phyloP scores from a whole-genome alignment of 345 rosid genomes.

The Microthlaspi erraticum region DNA sequence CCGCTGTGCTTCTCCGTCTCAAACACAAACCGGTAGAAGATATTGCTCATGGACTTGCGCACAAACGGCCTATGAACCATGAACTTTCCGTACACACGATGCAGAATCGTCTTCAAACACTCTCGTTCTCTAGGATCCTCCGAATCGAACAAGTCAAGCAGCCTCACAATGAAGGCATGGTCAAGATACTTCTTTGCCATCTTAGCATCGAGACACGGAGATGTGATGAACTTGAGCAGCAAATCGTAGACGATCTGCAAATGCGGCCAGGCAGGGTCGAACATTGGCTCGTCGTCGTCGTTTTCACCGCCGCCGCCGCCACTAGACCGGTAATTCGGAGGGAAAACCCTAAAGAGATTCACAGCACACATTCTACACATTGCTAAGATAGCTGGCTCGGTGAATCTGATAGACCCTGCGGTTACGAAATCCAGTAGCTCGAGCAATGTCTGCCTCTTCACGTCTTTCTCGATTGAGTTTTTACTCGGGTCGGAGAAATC shows the following conservation, averaged over 20 bases:
- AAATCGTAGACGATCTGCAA: slow-evolving; percentile 83
- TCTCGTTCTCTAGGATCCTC: slow-evolving; percentile 93
- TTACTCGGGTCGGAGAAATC: slow-evolving; percentile 78
- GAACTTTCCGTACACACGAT: slow-evolving; percentile 78
- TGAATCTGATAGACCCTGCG: slow-evolving; percentile 65
- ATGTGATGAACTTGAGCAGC: slow-evolving; percentile 73
- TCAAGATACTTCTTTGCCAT: slow-evolving; percentile 82
- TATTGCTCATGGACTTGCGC: slow-evolving; percentile 74
- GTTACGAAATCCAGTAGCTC: slow-evolving; percentile 79
- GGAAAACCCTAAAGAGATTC: slow-evolving; percentile 75
- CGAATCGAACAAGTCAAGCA: slow-evolving; percentile 79
- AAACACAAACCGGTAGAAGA: slow-evolving; percentile 73
- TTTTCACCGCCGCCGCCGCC: slow-evolving; percentile 61
- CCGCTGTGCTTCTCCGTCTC: slow-evolving; percentile 88
- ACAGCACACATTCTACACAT: slow-evolving; percentile 91
- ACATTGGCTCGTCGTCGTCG: slow-evolving; percentile 75
- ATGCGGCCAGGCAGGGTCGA: slow-evolving; percentile 93
- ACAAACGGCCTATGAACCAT: slow-evolving; percentile 92
- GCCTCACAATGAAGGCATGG: slow-evolving; percentile 74
- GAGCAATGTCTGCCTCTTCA: slow-evolving; percentile 74
- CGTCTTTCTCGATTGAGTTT: slow-evolving; percentile 75
- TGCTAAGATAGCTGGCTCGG: slow-evolving; percentile 75
- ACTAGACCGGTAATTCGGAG: slow-evolving; percentile 64
- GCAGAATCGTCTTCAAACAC: slow-evolving; percentile 75
- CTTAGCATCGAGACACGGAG: slow-evolving; percentile 73